phyloP scores from a whole-genome alignment of 1,284 basidiomycete genomes.

The Tilletia setariae region DNA sequence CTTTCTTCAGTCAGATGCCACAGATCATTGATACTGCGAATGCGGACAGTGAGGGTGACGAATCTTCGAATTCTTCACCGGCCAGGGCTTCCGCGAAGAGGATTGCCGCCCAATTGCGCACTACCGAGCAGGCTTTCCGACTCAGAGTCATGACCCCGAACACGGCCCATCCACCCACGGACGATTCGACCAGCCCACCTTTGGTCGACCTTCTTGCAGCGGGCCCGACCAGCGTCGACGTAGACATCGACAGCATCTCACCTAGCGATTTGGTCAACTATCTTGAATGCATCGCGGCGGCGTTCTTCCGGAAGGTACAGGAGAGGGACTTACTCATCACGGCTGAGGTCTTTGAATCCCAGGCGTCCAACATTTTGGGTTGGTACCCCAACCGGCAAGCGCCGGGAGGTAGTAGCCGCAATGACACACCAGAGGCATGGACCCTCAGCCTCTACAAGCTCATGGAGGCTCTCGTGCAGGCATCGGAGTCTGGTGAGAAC shows the following conservation, averaged over 20 bases:
- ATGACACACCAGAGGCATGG: conserved; percentile 34
- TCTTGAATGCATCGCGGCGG: conserved; percentile 44
- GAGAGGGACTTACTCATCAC: conserved; percentile 42
- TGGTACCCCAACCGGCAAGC: conserved; percentile 35
- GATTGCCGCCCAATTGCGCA: conserved; percentile 29
- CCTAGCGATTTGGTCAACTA: conserved; percentile 42
- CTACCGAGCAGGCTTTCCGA: conserved; percentile 29
- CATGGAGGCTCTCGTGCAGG: conserved; percentile 31
- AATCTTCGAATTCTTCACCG: background rate
- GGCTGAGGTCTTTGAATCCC: conserved; percentile 41
- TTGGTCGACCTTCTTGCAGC: background rate
- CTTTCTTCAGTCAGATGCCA: conserved; percentile 27
- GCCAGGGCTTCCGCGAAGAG: conserved; percentile 15
- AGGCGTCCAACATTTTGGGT: conserved; percentile 31
- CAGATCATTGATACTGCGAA: background rate
- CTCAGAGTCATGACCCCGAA: conserved; percentile 37
- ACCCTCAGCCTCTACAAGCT: conserved; percentile 46
- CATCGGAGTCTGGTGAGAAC: conserved; percentile 16
- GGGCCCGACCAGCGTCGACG: conserved; percentile 19
- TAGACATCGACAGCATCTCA: conserved; percentile 38
- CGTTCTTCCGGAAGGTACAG: conserved; percentile 46
- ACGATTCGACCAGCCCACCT: background rate
- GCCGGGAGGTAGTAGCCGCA: conserved; percentile 10
- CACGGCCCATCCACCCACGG: conserved; percentile 23
- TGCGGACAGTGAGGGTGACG: background rate